phyloP scores from a whole-genome alignment of 352 stramenopile genomes.

The Pythium rishiriense region DNA sequence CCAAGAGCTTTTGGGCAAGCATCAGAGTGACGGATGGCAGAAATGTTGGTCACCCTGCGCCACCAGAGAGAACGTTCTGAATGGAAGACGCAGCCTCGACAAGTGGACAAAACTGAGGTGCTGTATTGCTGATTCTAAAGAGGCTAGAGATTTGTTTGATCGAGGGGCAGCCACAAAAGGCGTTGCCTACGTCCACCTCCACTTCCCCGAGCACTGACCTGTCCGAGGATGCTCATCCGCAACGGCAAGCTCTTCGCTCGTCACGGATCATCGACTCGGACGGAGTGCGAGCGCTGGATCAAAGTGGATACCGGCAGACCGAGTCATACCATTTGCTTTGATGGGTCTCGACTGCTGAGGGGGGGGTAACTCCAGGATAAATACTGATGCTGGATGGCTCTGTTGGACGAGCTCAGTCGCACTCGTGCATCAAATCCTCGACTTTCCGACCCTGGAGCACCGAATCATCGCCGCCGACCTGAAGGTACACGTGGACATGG shows the following conservation, averaged over 20 bases:
- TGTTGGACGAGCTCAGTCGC: constrained; percentile 39
- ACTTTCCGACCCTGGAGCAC: constrained; percentile 66
- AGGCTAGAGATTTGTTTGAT: too few relatives aligned
- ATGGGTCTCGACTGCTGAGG: too few relatives aligned
- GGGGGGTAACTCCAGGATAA: constrained; percentile 15
- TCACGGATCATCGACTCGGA: too few relatives aligned
- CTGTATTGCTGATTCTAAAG: background rate
- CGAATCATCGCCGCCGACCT: constrained; percentile 51
- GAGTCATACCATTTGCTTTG: too few relatives aligned
- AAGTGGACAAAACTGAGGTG: background rate
- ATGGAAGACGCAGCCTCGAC: background rate
- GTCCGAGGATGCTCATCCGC: background rate
- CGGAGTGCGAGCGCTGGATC: background rate
- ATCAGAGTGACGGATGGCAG: background rate
- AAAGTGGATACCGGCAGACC: too few relatives aligned
- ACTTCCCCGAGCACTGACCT: background rate
- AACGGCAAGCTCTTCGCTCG: background rate
- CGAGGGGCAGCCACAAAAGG: too few relatives aligned
- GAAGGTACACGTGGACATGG: constrained; percentile 90
- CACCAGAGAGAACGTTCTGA: constrained; percentile 19
- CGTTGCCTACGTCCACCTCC: too few relatives aligned
- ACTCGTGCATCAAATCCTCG: constrained; percentile 71
- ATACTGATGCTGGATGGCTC: constrained; percentile 8
- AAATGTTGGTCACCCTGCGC: background rate
- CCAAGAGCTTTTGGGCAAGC: too few relatives aligned